Base-by-base conservation (phyloP, 495 filamentous ascomycete species). In the Saxispiralis lemnorum region DNA sequence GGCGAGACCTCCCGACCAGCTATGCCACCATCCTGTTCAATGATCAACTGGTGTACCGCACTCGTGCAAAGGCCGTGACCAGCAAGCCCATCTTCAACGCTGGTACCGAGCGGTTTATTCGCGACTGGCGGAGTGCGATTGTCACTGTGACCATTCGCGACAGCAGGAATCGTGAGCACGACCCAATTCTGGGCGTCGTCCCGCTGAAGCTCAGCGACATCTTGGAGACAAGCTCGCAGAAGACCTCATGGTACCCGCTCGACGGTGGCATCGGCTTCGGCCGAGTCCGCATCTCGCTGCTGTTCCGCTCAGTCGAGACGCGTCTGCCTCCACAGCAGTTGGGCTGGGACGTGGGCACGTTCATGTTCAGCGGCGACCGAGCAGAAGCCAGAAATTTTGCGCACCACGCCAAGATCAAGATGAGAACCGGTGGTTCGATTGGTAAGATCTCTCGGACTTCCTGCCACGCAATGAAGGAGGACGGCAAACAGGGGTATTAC, bases 71-170 rank as follows among this genome's bases (percentile, higher is more conserved):
- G 63, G 85, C 83, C 19, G 77, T 93, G 11, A 92, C 81, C 49
- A 87, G 81, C 36, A 86, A 87, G 60, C 88, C 88, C 9, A 94
- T 95, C 49, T 96, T 93, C 66, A 93, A 95, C 51, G 87, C 88
- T 12, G 88, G 88, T 31, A 93, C 86, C 6, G 88, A 96, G 56
- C 72, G 82, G 2, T 96, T 96, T 52, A 69, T 95, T n/a, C 76
- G 88, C 11, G 88, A 96, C 58, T 96, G 88, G 88, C 70, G 85
- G 37, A 86, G 80, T 30, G 70, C 74, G 28, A 78, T 94, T 38
- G 72, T 93, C 31, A 93, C 85, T 0, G 69, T 94, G 40, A 82
- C 81, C 12, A 84, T 94, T 21, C 75, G 88, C 11, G 87, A 96
- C 59, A 73, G 78, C 40, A 74, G 88, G 13, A 79, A 93, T 53